Base-by-base conservation (phyloP, 495 filamentous ascomycete genomes). In the Penicillium fimorum region DNA sequence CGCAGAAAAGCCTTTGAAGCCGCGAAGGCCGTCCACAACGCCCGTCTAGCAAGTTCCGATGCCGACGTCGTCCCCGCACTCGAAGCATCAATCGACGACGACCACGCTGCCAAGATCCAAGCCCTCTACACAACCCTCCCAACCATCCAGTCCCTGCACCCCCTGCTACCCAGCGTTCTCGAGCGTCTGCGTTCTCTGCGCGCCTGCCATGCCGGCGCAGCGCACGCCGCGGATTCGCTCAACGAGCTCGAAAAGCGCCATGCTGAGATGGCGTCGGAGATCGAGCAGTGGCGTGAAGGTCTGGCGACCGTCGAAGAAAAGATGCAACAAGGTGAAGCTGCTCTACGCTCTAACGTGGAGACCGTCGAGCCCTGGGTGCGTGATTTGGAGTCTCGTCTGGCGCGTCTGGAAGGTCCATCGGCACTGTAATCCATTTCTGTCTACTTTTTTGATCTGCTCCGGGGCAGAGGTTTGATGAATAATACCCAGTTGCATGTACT, bases 91-190 rank as follows among this genome's bases (percentile, higher is more conserved):
- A 62, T 62, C 10, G 62, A 78, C 53, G 79, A 84, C 33, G 90
- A 95, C 63, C 84, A 90, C 60, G 80, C 82, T 17, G 81, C 90
- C 40, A 96, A 96, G 69, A 88, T 97, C 67, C 93, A 96, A 62
- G 92, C 92, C 3, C 82, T 99, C 3, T 97, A 96, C 70, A 87
- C 87, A 2, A 90, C 90, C 15, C 80, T 99, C 5, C 85, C 90
- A 6, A 93, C 90, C 11, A 95, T 99, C 58, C 91, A 97, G 71
- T 89, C 81, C 52, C 76, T 97, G 13, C 81, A 89, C 4, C 94
- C 95, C 7, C 73, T 96, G 22, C 78, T 99, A 12, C 95, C 95
- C 8, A 83, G 89, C 5, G 77, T 97, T 22, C 78, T 99, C 4
- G 90, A 97, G 65, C 82, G 95, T 17, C 75, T 99, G 38, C 79